phyloP scores from a whole-genome alignment of 1,284 basidiomycete species.

The Trichosporon ovoides region DNA sequence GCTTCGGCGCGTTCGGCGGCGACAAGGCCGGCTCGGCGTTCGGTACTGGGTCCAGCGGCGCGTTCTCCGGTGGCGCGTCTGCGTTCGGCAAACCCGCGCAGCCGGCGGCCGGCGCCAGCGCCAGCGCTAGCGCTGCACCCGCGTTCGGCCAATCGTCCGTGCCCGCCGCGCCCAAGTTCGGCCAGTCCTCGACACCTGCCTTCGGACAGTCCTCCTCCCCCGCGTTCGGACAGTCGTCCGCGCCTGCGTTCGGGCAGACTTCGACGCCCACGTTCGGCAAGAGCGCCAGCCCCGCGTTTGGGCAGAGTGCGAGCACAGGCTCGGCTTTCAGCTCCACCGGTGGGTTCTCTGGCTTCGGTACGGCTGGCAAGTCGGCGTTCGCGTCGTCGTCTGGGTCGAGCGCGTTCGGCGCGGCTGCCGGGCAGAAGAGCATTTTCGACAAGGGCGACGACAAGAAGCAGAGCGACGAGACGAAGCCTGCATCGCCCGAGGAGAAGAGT shows the following conservation, averaged over 20 bases:
- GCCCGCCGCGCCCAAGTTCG: slow-evolving; percentile 9
- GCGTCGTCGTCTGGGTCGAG: neutral
- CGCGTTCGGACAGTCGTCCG: slow-evolving; percentile 26
- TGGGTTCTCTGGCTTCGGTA: slow-evolving; percentile 11
- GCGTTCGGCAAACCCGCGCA: slow-evolving; percentile 13
- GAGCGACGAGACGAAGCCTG: slow-evolving; percentile 2
- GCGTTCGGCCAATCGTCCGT: slow-evolving; percentile 10
- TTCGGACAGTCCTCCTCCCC: slow-evolving; percentile 3
- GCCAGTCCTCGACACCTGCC: slow-evolving; percentile 2
- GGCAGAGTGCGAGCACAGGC: slow-evolving; percentile 13
- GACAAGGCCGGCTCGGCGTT: slow-evolving; percentile 4
- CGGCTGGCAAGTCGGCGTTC: neutral
- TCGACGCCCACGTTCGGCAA: slow-evolving; percentile 18
- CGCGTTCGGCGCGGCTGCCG: neutral
- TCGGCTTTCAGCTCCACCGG: slow-evolving; percentile 9
- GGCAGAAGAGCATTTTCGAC: neutral
- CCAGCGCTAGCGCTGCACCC: neutral
- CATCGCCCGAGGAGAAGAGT: neutral
- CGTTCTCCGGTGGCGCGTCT: neutral
- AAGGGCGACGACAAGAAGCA: slow-evolving; percentile 4
- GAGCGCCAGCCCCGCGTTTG: slow-evolving; percentile 11
- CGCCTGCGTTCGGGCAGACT: slow-evolving; percentile 22
- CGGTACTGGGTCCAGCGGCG: neutral
- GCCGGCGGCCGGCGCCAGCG: neutral
- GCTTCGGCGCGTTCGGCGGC: slow-evolving; percentile 29